phyloP scores from a whole-genome alignment of 164 flowering plant species.

The Stephania yunnanensis region DNA sequence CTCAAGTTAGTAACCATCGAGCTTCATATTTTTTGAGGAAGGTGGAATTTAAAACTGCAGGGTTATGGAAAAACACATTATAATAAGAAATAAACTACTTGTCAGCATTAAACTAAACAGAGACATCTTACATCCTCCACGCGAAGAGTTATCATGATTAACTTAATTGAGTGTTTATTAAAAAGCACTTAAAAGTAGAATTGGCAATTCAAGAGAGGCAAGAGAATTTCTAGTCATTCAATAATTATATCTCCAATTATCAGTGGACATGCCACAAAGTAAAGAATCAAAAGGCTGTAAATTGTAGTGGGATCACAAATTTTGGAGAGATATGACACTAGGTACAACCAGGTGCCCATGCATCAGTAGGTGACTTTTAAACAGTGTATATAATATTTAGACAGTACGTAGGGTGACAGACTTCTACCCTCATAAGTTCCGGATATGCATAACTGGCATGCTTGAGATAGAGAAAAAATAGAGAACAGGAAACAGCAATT shows the following conservation, averaged over 20 bases:
- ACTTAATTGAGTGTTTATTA: neutral
- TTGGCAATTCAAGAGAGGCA: neutral
- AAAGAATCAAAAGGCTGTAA: neutral
- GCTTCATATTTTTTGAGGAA: conserved; percentile 18
- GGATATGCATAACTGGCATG: neutral
- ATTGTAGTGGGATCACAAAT: neutral
- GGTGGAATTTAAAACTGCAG: conserved; percentile 16
- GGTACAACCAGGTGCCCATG: neutral
- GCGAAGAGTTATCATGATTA: neutral
- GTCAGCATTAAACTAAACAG: neutral
- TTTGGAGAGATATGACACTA: neutral
- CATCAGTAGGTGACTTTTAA: neutral
- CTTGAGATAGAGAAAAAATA: neutral
- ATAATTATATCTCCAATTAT: neutral
- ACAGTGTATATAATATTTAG: neutral
- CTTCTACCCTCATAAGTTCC: neutral
- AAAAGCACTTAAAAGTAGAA: neutral
- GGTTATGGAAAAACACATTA: conserved; percentile 10
- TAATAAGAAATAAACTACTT: conserved; percentile 2
- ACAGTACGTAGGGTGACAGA: neutral
- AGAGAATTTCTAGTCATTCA: neutral
- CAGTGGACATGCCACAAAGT: neutral
- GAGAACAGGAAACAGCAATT: neutral
- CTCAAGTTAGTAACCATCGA: conserved; percentile 18
- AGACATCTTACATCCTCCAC: neutral